These are phyloP conservation scores for Fusarium sp. DNA, from an alignment of 2,329 filamentous ascomycete species.

Conservation along the genomic window DNA sequence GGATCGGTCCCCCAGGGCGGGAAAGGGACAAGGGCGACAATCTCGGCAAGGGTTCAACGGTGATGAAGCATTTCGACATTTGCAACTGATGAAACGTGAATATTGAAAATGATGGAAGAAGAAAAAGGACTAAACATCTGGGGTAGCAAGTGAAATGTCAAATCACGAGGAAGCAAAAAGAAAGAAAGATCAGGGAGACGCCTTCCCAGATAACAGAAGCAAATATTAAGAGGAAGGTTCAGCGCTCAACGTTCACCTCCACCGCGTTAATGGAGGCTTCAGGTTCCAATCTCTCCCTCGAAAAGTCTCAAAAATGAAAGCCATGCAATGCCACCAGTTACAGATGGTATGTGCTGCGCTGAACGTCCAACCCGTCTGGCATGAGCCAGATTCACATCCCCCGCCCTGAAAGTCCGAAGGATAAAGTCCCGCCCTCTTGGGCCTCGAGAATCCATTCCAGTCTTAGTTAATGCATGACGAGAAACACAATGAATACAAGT, in stretches of 20 bases:
- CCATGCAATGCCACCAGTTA: neutral
- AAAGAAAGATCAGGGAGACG: neutral
- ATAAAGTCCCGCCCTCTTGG: slow-evolving; percentile 11
- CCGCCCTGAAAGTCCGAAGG: slow-evolving; percentile 5
- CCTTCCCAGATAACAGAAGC: neutral
- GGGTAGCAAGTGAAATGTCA: neutral
- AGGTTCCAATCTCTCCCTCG: slow-evolving; percentile 20
- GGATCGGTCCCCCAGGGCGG: neutral
- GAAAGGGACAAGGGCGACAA: neutral
- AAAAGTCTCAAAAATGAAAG: neutral
- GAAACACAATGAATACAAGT: neutral
- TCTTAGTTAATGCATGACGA: neutral
- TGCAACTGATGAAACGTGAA: neutral
- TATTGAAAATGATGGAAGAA: neutral
- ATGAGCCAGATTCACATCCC: slow-evolving; percentile 21
- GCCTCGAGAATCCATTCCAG: slow-evolving; percentile 30
- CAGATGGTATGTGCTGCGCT: slow-evolving; percentile 22
- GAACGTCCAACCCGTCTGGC: slow-evolving; percentile 22
- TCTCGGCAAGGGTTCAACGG: slow-evolving; percentile 1
- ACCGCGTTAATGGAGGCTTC: neutral
- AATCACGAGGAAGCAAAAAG: slow-evolving; percentile 16
- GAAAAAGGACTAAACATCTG: neutral
- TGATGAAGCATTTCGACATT: slow-evolving; percentile 13
- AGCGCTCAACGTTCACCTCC: neutral
- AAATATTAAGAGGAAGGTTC: neutral